Base-by-base conservation (phyloP, 1,284 basidiomycete species). In the Malassezia psittaci region DNA sequence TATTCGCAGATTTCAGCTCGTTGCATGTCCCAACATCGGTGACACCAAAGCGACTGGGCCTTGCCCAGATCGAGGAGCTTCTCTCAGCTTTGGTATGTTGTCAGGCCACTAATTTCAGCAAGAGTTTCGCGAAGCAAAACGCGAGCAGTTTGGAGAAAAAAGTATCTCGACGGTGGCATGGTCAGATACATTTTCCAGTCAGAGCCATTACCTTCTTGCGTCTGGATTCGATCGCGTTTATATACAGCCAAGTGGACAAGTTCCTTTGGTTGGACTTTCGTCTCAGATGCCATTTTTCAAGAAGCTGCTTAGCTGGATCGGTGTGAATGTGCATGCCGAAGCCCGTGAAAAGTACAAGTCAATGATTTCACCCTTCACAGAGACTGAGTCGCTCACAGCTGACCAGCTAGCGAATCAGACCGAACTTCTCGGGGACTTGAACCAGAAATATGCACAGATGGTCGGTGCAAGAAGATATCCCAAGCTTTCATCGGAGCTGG, bases 31-130 rank as follows among this genome's bases (percentile, higher is more conserved):
- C 77, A 0, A 63, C 69, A 13, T 72, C 71, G 1, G 68, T 74
- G 5, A 48, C 62, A 19, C 61, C 61, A 13, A 48, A 63, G 54
- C 43, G 64, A 3, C 68, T 77, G n/a, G 77, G 77, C 0, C 53
- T 77, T 6, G 77, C 77, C 0, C 77, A 78, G 61, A 65, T 77
- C 46, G 77, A 78, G 60, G 77, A 78, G 59, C 63, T 78, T 11
- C 68, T 75, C 45, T 69, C 73, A 39, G 74, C 76, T 2, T 61
- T 78, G n/a, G 37, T 50, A 19, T 11, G 36, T 39, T 10, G 2
- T 10, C 24, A 29, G 24, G 24, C 8, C 15, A 36, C 35, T 19
- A 12, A 16, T n/a, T 12, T 35, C 15, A 50, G 24, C 61, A 73
- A 55, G 75, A 77, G 40, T 71, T 77, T 51, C 74, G 74, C 51